Evolutionary conservation across 331 rosid species (phyloP).

Genomic region (Malus hybrid): DNA sequence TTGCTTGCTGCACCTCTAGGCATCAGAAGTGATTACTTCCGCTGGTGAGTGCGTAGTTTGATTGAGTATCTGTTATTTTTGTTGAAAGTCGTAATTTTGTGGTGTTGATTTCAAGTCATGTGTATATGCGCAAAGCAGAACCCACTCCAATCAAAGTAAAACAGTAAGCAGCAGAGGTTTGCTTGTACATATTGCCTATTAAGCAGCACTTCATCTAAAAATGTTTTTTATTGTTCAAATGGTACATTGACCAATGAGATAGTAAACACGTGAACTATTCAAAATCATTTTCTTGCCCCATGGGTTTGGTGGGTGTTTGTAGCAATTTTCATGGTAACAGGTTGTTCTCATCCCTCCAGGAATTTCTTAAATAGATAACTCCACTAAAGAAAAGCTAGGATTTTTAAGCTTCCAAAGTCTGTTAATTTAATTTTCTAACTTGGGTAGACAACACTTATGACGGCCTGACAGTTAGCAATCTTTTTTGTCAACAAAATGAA

Average conservation of each 20-base stretch:
- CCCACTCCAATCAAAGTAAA: not conserved
- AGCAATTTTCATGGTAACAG: not conserved
- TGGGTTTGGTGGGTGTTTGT: not conserved
- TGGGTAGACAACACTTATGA: not conserved
- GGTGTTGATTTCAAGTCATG: not conserved
- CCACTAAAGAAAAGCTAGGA: not conserved
- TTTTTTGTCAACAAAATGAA: not conserved
- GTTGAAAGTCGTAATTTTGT: not conserved
- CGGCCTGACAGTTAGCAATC: not conserved
- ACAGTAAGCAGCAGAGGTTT: not conserved
- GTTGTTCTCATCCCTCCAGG: not conserved
- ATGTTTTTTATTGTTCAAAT: not conserved
- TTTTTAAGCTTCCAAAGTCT: not conserved
- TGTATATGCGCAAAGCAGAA: not conserved
- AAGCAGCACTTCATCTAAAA: not conserved
- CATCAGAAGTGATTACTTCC: slow-evolving; percentile 90
- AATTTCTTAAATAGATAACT: not conserved
- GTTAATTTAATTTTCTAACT: not conserved
- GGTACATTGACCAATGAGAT: not conserved
- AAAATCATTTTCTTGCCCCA: not conserved
- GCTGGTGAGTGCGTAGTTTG: slow-evolving; percentile 62
- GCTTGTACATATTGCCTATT: not conserved
- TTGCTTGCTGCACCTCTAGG: slow-evolving; percentile 90
- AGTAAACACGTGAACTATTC: not conserved
- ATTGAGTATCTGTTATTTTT: not conserved